Conservation (phyloP, 2,329 filamentous ascomycete genomes). For the Penicillium palitans region DNA sequence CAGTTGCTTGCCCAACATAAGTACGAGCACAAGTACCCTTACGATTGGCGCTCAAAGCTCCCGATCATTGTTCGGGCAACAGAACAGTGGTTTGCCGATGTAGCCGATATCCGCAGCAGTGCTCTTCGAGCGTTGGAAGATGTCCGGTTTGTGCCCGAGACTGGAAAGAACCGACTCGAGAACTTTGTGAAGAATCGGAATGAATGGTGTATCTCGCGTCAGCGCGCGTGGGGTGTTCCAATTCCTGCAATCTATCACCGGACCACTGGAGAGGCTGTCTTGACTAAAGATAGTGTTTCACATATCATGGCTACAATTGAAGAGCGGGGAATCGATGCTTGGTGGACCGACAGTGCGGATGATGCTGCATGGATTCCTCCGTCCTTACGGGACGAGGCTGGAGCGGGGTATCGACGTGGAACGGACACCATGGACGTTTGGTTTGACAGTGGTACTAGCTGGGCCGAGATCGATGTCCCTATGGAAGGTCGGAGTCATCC, state of each 20-base stretch:
- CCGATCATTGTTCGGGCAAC: conserved; percentile 90
- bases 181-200: conserved; percentile 84
- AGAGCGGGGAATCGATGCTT: conserved; percentile 79
- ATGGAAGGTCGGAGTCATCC: conserved; percentile 33
- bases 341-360: conserved; percentile 81
- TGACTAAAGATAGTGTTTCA: conserved; percentile 74
- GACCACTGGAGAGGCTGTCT: conserved; percentile 68
- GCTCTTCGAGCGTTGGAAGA: conserved; percentile 68
- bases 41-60: conserved; percentile 94
- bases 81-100: conserved; percentile 96
- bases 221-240: conserved; percentile 93
- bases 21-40: conserved; percentile 90
- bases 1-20: conserved; percentile 68
- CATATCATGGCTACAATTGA: conserved; percentile 81
- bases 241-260: conserved; percentile 84
- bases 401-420: conserved; percentile 65
- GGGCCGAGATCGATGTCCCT: conserved; percentile 59
- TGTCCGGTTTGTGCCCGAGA: conserved; percentile 76
- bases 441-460: conserved; percentile 98
- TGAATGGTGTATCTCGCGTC: conserved; percentile 97
- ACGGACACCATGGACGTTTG: conserved; percentile 98
- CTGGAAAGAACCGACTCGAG: conserved; percentile 71
- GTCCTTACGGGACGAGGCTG: conserved; percentile 53
- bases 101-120: conserved; percentile 73
- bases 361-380: conserved; percentile 76